These are phyloP conservation scores for cucumber (Cucumis sativus) DNA, from an alignment of 306 rosid species.

Conservation along the genomic window Cucumber_9930_V3 NC_026658.2:26103001-26103500, in stretches of 20 bases:
- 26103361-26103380: no score
- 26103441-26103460: no score
- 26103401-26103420: no score
- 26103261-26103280: no score
- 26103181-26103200: neutral
- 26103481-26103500: no score
- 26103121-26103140: neutral
- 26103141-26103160: neutral
- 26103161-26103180: neutral
- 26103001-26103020: slow-evolving; percentile 67
- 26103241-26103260: neutral
- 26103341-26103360: no score
- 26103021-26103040: slow-evolving; percentile 63
- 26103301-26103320: no score
- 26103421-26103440: no score
- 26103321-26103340: no score
- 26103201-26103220: neutral
- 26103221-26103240: neutral
- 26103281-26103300: no score
- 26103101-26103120: neutral
- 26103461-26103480: no score
- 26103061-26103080: slow-evolving; percentile 11
- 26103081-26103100: neutral
- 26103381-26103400: no score
- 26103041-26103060: slow-evolving; percentile 50